Evolutionary conservation across 2,329 filamentous ascomycete species (phyloP).

Genomic region (Fusarium nelsonii): DNA sequence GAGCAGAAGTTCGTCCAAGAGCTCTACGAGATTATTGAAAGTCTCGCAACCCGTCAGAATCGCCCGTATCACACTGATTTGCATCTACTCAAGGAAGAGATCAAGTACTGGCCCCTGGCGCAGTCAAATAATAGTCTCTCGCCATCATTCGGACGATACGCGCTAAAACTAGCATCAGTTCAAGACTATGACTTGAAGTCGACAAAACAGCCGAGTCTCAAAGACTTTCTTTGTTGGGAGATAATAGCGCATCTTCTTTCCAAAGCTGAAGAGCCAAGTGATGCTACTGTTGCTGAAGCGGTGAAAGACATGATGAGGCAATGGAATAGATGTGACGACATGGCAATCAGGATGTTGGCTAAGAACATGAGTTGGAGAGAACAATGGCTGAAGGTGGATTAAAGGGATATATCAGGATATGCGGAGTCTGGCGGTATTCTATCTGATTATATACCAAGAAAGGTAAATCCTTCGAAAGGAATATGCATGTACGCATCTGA

Average conservation of each 20-base stretch:
- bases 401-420: no score
- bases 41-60: constrained; percentile 22
- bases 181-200: constrained; percentile 8
- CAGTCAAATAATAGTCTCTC: background rate
- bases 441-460: no score
- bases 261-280: background rate
- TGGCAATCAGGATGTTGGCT: constrained; percentile 23
- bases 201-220: constrained; percentile 3
- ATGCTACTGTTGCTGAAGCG: background rate
- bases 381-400: no score
- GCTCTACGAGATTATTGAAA: constrained; percentile 27
- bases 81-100: constrained; percentile 20
- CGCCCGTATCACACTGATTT: constrained; percentile 46
- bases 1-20: constrained; percentile 12
- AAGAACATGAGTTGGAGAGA: no score
- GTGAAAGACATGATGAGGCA: constrained; percentile 18
- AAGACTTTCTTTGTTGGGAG: constrained; percentile 42
- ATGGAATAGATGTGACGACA: constrained; percentile 22
- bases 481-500: no score
- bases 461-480: no score
- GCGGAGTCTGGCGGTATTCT: background rate
- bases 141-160: constrained; percentile 4
- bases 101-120: constrained; percentile 4
- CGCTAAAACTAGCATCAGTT: constrained; percentile 24
- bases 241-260: constrained; percentile 23